Evolutionary conservation across 345 rosid genomes (phyloP).

Genomic region (Aquilaria sinensis): DNA sequence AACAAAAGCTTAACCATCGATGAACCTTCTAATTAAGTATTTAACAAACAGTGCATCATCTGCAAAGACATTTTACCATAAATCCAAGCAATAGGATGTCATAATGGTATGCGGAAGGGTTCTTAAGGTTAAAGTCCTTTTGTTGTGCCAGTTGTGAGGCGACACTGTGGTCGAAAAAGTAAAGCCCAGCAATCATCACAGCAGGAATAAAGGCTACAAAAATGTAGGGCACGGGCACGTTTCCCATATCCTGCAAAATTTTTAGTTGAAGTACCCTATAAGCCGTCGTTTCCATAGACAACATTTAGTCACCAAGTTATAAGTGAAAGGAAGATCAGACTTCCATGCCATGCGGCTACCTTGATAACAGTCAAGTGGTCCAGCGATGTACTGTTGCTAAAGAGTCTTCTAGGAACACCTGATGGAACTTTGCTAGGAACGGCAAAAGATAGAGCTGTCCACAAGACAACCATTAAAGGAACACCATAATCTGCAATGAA

Average conservation of each 20-base stretch:
- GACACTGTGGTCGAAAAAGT: conserved; percentile 82
- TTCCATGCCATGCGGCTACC: conserved; percentile 20
- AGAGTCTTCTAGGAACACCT: conserved; percentile 77
- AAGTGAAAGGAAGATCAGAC: too few species aligned
- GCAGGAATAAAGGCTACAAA: conserved; percentile 74
- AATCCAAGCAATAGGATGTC: conserved; percentile 68
- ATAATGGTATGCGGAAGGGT: conserved; percentile 73
- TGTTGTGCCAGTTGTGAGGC: conserved; percentile 86
- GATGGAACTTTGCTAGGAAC: conserved; percentile 45
- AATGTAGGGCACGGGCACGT: conserved; percentile 52
- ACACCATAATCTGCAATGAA: conserved; percentile 84
- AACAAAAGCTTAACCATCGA: neutral
- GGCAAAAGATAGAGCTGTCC: conserved; percentile 64
- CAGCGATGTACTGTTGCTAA: conserved; percentile 52
- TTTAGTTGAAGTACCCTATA: neutral
- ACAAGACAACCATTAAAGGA: conserved; percentile 71
- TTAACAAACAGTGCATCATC: neutral
- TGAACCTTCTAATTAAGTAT: neutral
- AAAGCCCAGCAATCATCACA: conserved; percentile 72
- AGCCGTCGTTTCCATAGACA: too few species aligned
- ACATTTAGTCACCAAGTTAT: too few species aligned
- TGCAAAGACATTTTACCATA: conserved; percentile 35
- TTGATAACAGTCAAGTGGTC: conserved; percentile 72
- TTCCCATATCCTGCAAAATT: conserved; percentile 61
- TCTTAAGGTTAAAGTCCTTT: conserved; percentile 79